These are phyloP conservation scores for Hypomontagnella submonticulosa DNA, from an alignment of 495 filamentous ascomycete species.

Conservation along the genomic window DNA sequence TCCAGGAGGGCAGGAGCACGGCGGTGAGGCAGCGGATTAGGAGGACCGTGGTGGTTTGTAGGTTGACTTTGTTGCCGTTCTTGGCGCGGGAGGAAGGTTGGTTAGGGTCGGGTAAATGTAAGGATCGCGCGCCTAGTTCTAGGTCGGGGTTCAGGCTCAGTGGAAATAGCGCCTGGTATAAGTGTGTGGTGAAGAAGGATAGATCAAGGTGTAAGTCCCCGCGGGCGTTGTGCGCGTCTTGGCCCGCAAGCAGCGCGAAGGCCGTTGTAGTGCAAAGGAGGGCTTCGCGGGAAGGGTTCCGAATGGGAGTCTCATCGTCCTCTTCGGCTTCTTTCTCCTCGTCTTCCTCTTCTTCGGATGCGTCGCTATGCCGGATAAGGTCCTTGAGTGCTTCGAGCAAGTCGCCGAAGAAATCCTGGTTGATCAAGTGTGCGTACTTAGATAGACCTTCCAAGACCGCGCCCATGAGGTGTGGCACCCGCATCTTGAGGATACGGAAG, in stretches of 20 bases:
- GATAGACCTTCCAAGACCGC: constrained; percentile 92
- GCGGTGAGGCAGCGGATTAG: constrained; percentile 85
- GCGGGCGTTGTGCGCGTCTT: constrained; percentile 77
- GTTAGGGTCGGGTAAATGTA: constrained; percentile 82
- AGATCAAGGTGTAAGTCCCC: constrained; percentile 83
- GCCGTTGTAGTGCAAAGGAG: constrained; percentile 97
- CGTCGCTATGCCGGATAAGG: constrained; percentile 77
- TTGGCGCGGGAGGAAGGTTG: constrained; percentile 47
- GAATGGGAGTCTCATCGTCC: constrained; percentile 54
- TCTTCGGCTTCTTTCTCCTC: constrained; percentile 54
- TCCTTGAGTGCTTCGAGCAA: constrained; percentile 93
- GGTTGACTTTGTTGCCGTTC: constrained; percentile 78
- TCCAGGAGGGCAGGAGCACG: constrained; percentile 74
- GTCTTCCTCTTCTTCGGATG: constrained; percentile 55
- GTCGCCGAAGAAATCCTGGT: constrained; percentile 98
- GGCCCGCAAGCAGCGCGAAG: constrained; percentile 86
- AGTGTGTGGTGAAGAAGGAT: constrained; percentile 91
- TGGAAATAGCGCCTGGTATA: constrained; percentile 83
- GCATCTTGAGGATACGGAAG: constrained; percentile 90
- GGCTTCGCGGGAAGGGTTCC: constrained; percentile 82
- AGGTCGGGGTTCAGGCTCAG: constrained; percentile 85
- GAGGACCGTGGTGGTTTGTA: constrained; percentile 90
- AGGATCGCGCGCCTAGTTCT: constrained; percentile 82
- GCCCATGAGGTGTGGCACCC: constrained; percentile 84
- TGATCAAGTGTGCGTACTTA: constrained; percentile 92